Percentiles rank a stretch among this genome's conserved stretches.
These are phyloP conservation scores for Solanum bulbocastanum DNA, from an alignment of 257 asterid genomes.

Conservation along the genomic window DNA sequence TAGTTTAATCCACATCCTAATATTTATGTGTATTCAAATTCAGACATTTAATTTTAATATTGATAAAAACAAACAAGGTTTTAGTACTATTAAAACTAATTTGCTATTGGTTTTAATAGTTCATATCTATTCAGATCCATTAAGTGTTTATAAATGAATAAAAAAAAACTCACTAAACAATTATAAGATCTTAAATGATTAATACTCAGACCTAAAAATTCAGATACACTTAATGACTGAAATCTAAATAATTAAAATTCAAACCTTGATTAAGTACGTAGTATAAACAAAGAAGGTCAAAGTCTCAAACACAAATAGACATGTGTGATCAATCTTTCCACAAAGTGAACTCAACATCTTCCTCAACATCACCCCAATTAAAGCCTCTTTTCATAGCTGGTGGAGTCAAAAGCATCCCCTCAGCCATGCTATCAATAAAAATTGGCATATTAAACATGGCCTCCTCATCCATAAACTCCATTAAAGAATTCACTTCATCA, in stretches of 20 bases:
- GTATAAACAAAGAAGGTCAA: neutral
- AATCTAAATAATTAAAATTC: neutral
- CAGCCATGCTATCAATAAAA: conserved; percentile 70
- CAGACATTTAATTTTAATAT: neutral
- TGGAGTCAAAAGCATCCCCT: conserved; percentile 74
- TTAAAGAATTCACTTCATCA: neutral
- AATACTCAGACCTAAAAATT: neutral
- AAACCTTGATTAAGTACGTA: neutral
- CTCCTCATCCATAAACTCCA: conserved; percentile 48
- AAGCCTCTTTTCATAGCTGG: conserved; percentile 56
- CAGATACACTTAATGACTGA: neutral
- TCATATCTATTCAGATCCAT: neutral
- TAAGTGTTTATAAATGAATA: neutral
- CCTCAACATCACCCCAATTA: conserved; percentile 29
- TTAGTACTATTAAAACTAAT: neutral
- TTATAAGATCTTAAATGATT: neutral
- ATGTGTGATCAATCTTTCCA: conserved; percentile 28
- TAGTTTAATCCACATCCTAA: neutral
- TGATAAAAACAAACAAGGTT: neutral
- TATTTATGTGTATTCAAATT: neutral
- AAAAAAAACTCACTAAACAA: neutral
- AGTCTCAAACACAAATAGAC: neutral
- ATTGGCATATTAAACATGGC: conserved; percentile 61
- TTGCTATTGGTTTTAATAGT: neutral
- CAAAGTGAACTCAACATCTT: conserved; percentile 21